Evolutionary conservation across 768 basidiomycete species (phyloP).

Genomic region (Trametes meyenii): DNA sequence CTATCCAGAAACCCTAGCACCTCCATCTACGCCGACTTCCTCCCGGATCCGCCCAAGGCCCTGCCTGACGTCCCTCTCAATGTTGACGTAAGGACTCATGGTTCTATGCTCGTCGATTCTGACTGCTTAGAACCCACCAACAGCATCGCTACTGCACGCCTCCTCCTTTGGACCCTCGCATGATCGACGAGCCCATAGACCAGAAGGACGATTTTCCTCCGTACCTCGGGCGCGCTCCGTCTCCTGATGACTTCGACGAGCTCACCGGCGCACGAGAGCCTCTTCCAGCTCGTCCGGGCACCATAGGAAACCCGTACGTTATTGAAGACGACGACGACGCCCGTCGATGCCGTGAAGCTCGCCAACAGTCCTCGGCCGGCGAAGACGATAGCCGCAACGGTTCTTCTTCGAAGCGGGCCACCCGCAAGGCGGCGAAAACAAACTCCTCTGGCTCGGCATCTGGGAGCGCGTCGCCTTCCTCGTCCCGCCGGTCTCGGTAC

Average conservation of each 20-base stretch:
- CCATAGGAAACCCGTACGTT: constrained; percentile 6
- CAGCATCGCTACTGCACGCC: constrained; percentile 21
- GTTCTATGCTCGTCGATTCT: no score
- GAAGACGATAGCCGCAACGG: background rate
- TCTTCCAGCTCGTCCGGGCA: background rate
- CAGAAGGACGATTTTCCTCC: constrained; percentile 12
- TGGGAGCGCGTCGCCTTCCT: no score
- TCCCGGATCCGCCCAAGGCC: background rate
- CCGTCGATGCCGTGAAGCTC: background rate
- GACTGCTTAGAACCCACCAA: background rate
- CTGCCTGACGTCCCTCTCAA: constrained; percentile 19
- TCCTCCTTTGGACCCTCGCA: constrained; percentile 13
- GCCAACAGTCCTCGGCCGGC: background rate
- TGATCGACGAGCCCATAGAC: background rate
- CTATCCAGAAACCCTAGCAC: background rate
- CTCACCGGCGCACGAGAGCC: background rate
- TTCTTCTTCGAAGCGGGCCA: background rate
- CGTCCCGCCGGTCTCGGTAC: no score
- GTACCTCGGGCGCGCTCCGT: background rate
- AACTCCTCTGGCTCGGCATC: background rate
- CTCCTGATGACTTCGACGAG: constrained; percentile 4
- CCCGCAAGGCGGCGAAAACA: background rate
- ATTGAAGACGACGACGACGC: constrained; percentile 11
- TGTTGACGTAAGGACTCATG: background rate
- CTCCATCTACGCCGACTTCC: background rate